Conservation (phyloP, 2,329 filamentous ascomycete genomes). For the Fusarium sp. region DNA sequence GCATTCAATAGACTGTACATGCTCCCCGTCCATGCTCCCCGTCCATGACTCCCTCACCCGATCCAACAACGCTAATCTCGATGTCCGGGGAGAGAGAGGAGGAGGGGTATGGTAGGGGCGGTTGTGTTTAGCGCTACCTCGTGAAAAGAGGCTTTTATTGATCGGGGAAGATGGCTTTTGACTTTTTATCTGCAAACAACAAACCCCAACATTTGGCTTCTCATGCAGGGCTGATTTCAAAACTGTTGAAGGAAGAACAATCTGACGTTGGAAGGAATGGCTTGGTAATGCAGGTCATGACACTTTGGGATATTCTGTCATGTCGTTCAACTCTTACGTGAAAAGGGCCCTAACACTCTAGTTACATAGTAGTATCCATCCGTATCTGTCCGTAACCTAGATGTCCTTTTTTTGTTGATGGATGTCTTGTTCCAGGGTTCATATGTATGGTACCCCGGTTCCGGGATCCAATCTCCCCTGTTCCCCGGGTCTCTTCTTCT, state of each 20-base stretch:
- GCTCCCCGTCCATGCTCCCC: not conserved
- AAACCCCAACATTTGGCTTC: not conserved
- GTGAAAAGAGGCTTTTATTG: not conserved
- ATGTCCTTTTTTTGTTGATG: not conserved
- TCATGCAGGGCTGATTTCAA: not conserved
- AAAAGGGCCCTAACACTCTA: not conserved
- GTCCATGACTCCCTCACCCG: not conserved
- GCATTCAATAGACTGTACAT: not conserved
- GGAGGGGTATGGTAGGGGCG: not conserved
- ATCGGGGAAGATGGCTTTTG: not conserved
- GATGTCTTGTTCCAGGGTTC: not conserved
- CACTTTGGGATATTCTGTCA: not conserved
- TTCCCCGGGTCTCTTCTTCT: slow-evolving; percentile 19
- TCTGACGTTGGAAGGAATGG: not conserved
- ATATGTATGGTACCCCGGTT: slow-evolving; percentile 13
- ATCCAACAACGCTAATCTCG: not conserved
- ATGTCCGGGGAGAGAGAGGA: slow-evolving; percentile 7
- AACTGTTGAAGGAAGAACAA: not conserved
- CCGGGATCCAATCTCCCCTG: slow-evolving; percentile 27
- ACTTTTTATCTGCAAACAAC: not conserved
- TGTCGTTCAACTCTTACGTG: not conserved
- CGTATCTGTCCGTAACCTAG: not conserved
- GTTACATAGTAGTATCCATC: not conserved
- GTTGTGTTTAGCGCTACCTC: slow-evolving; percentile 7
- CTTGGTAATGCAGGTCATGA: not conserved